Base-by-base conservation (phyloP, 2,329 filamentous ascomycete species). In the Fusarium torreyae region DNA sequence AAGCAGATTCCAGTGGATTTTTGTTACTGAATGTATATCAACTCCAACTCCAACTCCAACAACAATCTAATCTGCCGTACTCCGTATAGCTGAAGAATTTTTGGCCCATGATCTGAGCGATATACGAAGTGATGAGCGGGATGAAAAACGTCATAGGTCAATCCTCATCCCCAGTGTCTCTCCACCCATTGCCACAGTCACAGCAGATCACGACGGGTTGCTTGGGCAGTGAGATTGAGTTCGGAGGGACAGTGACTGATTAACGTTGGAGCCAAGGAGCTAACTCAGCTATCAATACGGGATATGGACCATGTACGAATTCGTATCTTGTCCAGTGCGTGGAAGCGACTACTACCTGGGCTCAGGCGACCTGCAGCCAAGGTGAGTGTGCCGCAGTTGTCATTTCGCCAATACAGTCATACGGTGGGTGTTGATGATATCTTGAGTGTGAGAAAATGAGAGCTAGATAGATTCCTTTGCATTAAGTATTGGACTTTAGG, bases 171-270 rank as follows among this genome's bases (percentile, higher is more conserved):
- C 58, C 11, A 56, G 18, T 18, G 3, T n/a, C 63, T 63, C 57
- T 53, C 64, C 57, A 67, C 58, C 36, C 44, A 48, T 55, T 63
- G 42, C 39, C 57, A 57, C 52, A 52, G 28, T 44, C 36, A 31
- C 49, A 63, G 59, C 31, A 63, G 66, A 69, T 62, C 66, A 66
- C 52, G 39, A 64, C 48, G 58, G 33, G 66, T 39, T 53, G n/a
- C 38, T 46, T 24, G 43, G 53, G 22, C 28, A 44, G 8, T n/a
- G 22, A n/a, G 15, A 31, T 40, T 28, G 48, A 67, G 42, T 46
- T 53, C 42, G 51, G 40, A 55, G 33, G 26, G 26, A 28, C 24
- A 24, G 34, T 48, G 53, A 43, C 15, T 57, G 53, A 56, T 50
- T 43, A 48, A 36, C 42, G 57, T 38, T 55, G 63, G 44, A 42